These are phyloP conservation scores for Colletotrichum lupini DNA, from an alignment of 2,329 filamentous ascomycete genomes.

Conservation along the genomic window DNA sequence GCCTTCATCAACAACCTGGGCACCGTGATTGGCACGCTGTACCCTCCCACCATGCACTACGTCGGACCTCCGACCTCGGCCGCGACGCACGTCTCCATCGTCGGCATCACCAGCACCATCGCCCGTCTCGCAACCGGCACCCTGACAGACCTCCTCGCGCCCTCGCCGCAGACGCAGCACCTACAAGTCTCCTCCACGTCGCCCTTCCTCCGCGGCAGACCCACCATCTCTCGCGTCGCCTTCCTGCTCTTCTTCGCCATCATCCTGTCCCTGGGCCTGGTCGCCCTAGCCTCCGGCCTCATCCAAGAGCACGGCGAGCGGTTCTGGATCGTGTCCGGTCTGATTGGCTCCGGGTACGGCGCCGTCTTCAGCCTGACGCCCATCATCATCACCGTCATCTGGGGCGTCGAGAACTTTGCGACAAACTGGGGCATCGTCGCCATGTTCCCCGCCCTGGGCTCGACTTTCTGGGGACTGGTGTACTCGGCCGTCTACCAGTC, in stretches of 20 bases:
- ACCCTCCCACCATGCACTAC: constrained; percentile 63
- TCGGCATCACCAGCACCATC: constrained; percentile 90
- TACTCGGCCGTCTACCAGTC: constrained; percentile 85
- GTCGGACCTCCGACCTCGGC: constrained; percentile 66
- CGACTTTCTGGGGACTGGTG: constrained; percentile 90
- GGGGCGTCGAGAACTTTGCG: constrained; percentile 98
- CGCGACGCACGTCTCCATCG: constrained; percentile 91
- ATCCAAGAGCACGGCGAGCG: constrained; percentile 80
- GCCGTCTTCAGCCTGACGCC: constrained; percentile 90
- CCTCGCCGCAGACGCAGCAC: constrained; percentile 69
- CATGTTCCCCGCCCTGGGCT: constrained; percentile 88
- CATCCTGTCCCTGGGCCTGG: constrained; percentile 79
- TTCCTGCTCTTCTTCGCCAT: constrained; percentile 83
- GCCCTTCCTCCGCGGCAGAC: constrained; percentile 43
- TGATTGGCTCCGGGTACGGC: constrained; percentile 92
- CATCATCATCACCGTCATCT: constrained; percentile 95
- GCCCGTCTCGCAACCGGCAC: constrained; percentile 90
- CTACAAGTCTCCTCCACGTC: constrained; percentile 54
- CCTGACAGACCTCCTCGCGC: constrained; percentile 87
- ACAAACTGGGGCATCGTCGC: constrained; percentile 98
- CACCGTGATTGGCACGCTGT: constrained; percentile 89
- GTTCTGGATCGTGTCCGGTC: constrained; percentile 86
- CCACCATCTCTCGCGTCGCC: constrained; percentile 79
- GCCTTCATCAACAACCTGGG: constrained; percentile 98
- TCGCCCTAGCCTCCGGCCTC: constrained; percentile 80